These are phyloP conservation scores for Pouteria campechiana DNA, from an alignment of 179 eudicot species.

Conservation along the genomic window DNA sequence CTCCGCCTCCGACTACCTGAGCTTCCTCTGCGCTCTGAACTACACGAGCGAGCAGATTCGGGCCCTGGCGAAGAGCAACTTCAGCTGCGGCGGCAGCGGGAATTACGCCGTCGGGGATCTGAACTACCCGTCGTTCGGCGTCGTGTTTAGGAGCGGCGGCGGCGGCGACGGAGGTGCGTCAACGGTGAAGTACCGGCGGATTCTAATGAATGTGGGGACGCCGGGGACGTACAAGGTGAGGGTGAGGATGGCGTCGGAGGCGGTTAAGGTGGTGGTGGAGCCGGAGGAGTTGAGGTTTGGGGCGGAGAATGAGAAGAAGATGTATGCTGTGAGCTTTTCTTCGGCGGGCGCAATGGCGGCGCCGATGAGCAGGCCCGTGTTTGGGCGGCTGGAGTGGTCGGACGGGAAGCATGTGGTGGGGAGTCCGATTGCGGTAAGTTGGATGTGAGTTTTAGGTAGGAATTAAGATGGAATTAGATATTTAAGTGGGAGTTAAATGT, in stretches of 20 bases:
- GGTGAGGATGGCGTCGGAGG: constrained; percentile 18
- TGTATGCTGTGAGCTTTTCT: constrained; percentile 57
- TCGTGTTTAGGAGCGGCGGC: constrained; percentile 8
- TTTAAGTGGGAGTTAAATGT: too few species aligned
- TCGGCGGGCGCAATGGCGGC: constrained; percentile 22
- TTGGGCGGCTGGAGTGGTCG: constrained; percentile 79
- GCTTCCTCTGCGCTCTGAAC: constrained; percentile 59
- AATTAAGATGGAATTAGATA: too few species aligned
- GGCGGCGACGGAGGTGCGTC: constrained; percentile 9
- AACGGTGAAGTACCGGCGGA: constrained; percentile 45
- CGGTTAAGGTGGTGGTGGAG: constrained; percentile 44
- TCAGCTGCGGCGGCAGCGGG: constrained; percentile 35
- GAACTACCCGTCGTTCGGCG: constrained; percentile 76
- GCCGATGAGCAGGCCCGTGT: constrained; percentile 34
- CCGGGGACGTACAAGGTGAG: constrained; percentile 57
- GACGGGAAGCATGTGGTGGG: constrained; percentile 82
- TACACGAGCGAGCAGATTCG: constrained; percentile 43
- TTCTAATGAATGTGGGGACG: constrained; percentile 64
- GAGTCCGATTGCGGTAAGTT: constrained; percentile 73
- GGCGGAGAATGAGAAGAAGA: constrained; percentile 44
- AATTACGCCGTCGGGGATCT: constrained; percentile 35
- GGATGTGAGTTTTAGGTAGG: constrained; percentile 35
- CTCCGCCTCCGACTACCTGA: constrained; percentile 40
- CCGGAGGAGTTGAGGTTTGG: constrained; percentile 47
- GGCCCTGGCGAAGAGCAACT: constrained; percentile 44